Evolutionary conservation across 2,329 filamentous ascomycete species (phyloP), one percentile per base, ranked within the genome.

Genomic region (Ophioceras dolichostomum): DNA sequence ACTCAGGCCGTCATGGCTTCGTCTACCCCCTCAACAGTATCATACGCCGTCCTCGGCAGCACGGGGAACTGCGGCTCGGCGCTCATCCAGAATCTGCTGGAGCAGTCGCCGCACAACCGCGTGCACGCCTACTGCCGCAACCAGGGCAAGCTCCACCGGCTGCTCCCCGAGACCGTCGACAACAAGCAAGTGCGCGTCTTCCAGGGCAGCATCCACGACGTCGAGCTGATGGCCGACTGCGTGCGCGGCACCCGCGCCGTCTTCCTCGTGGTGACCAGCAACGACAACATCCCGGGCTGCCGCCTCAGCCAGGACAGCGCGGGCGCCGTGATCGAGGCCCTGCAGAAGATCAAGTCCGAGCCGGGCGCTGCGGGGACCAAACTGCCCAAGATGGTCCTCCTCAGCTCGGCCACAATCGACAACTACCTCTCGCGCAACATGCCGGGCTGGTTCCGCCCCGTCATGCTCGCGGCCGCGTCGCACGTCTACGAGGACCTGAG

Each of bases 121-220:
- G 50, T 70, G 40, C 44, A 62, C 39, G 63, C 59, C 16, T 69
- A 62, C 49, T 65, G 62, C 39, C 65, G 65, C 39, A 59, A 58
- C 44, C 42, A 47, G 13, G 20, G 49, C 8, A 68, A 68, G 43
- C 56, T 69, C 3, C 13, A 45, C 3, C 40, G 37, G 0, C 38
- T 57, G 4, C 9, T 60, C 2, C 63, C 64, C 1, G 46, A 51
- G n/a, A 33, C 56, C 5, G 39, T 31, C 2, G 43, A 52, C 7
- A 54, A 47, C 41, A 47, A 53, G 32, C 49, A 49, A 4, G 54
- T 67, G 12, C 21, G 52, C 1, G 48, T 68, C 22, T 68, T 61
- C 43, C 55, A 59, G 39, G 64, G 64, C 30, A 54, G 42, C 42
- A 55, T 68, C 27, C 13, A 54, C 31, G 60, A 70, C 41, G 44